These are phyloP conservation scores for Russula ochroleuca DNA, from an alignment of 768 basidiomycete genomes.

Conservation along the genomic window DNA sequence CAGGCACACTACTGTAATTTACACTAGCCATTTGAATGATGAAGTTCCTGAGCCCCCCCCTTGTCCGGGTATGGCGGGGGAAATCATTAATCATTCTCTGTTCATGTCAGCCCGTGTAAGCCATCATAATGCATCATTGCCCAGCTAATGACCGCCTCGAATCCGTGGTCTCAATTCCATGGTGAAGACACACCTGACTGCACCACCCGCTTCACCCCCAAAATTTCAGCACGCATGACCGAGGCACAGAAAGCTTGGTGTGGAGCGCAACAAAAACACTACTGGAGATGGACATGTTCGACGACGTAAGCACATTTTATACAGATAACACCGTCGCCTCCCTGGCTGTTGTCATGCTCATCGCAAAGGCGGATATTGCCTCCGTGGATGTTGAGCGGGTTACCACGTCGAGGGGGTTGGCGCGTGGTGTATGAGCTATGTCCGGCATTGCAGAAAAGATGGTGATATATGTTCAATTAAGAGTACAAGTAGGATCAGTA, in stretches of 20 bases:
- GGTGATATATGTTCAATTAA: constrained; percentile 18
- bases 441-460: neutral
- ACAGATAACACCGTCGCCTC: neutral
- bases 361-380: constrained; percentile 58
- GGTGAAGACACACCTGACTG: constrained; percentile 68
- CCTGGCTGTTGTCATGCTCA: constrained; percentile 41
- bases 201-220: constrained; percentile 69
- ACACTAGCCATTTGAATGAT: too few species aligned
- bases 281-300: constrained; percentile 80
- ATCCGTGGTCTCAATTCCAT: constrained; percentile 67
- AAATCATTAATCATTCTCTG: neutral
- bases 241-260: constrained; percentile 68
- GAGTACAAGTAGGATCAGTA: constrained; percentile 20
- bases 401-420: neutral
- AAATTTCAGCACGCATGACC: constrained; percentile 61
- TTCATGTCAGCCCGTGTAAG: constrained; percentile 40
- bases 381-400: constrained; percentile 63
- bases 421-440: neutral
- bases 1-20: too few species aligned
- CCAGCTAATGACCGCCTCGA: constrained; percentile 57
- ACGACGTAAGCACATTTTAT: constrained; percentile 50
- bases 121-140: constrained; percentile 66
- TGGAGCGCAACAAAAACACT: constrained; percentile 79
- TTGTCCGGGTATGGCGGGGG: constrained; percentile 53
- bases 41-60: constrained; percentile 63